phyloP scores from a whole-genome alignment of 805 yeast species.

The Candida pseudoglaebosa region DNA sequence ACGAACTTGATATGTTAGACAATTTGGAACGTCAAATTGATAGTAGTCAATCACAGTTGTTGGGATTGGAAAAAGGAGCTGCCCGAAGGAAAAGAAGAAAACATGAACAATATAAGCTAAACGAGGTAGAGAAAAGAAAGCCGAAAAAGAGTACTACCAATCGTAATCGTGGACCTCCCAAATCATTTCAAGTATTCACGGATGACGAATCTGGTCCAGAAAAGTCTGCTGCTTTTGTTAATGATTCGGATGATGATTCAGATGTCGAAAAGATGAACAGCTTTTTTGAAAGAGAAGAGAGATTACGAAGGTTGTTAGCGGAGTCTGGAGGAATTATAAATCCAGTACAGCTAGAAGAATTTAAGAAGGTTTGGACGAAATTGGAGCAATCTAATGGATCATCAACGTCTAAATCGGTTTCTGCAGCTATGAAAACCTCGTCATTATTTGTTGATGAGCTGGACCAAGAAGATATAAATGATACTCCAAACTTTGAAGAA shows the following conservation, averaged over 20 bases:
- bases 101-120: slow-evolving; percentile 2
- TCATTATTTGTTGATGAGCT: slow-evolving; percentile 14
- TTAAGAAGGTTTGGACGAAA: slow-evolving; percentile 27
- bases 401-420: slow-evolving; percentile 10
- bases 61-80: slow-evolving; percentile 15
- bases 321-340: slow-evolving; percentile 38
- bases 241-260: slow-evolving; percentile 60
- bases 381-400: slow-evolving; percentile 13
- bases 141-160: slow-evolving; percentile 10
- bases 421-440: slow-evolving; percentile 14
- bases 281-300: slow-evolving; percentile 56
- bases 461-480: slow-evolving; percentile 13
- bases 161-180: slow-evolving; percentile 16
- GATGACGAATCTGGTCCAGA: slow-evolving; percentile 20
- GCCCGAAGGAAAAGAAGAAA: slow-evolving; percentile 22
- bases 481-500: not conserved
- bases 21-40: slow-evolving; percentile 24
- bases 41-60: slow-evolving; percentile 11
- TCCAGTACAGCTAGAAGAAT: slow-evolving; percentile 27
- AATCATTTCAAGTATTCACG: slow-evolving; percentile 24
- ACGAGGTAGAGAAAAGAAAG: slow-evolving; percentile 8
- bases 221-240: slow-evolving; percentile 52
- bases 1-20: slow-evolving; percentile 18
- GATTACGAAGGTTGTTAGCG: slow-evolving; percentile 37
- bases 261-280: slow-evolving; percentile 51